A percentile compares a stretch with the other conserved stretches of the same genome.
phyloP scores from a whole-genome alignment of 2,329 filamentous ascomycete genomes.

The Hypoxylon sp. region DNA sequence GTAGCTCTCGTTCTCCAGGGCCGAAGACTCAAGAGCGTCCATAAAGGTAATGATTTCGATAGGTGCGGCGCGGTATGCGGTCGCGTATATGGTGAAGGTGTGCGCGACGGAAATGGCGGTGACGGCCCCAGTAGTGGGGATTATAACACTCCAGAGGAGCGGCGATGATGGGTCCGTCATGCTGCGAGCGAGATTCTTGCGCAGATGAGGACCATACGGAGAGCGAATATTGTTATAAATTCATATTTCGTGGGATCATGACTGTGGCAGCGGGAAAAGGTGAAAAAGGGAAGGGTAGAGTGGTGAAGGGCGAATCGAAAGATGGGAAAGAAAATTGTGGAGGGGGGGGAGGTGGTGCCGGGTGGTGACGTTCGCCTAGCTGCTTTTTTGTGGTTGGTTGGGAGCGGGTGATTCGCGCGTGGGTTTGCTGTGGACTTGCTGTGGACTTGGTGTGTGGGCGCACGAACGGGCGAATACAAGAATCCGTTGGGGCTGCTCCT shows the following conservation, averaged over 20 bases:
- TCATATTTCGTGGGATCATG: constrained; percentile 27
- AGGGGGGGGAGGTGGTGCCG: constrained; percentile 5
- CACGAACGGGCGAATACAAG: constrained; percentile 2
- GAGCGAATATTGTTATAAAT: constrained; percentile 27
- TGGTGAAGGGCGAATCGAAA: constrained; percentile 28
- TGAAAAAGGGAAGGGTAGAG: no score
- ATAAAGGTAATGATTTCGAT: constrained; percentile 68
- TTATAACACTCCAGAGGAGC: constrained; percentile 68
- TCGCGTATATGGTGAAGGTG: constrained; percentile 63
- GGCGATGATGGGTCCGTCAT: constrained; percentile 63
- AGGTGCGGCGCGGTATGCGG: constrained; percentile 69
- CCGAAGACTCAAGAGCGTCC: constrained; percentile 71
- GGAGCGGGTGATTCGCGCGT: background rate
- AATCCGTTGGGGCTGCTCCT: constrained; percentile 23
- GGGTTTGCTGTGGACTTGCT: no score
- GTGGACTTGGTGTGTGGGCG: constrained; percentile 20
- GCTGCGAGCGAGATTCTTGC: constrained; percentile 38
- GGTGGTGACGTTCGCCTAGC: constrained; percentile 28
- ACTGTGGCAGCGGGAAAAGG: background rate
- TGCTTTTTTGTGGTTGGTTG: constrained; percentile 29
- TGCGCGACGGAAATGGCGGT: constrained; percentile 68
- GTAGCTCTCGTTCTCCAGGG: constrained; percentile 73
- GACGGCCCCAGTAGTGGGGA: constrained; percentile 56
- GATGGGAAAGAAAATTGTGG: constrained; percentile 13
- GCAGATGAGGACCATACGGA: constrained; percentile 41